Percentiles rank a stretch among this genome's conserved stretches.
phyloP scores from a whole-genome alignment of 2,329 filamentous ascomycete genomes.

The Ceratocystis smalleyi region DNA sequence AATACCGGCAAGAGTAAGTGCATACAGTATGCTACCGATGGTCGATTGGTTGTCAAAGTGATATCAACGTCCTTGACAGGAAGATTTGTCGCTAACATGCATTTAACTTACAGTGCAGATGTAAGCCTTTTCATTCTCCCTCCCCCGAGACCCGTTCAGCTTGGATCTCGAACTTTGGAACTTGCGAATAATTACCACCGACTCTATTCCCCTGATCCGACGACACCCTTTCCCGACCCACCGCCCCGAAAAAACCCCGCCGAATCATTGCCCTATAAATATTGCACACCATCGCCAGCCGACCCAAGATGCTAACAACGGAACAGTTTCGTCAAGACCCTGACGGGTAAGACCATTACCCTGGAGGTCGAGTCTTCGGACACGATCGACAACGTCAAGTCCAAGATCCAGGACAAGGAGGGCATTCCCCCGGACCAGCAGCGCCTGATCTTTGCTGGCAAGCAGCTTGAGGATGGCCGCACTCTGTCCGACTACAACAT shows the following conservation, averaged over 20 bases:
- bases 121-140: conserved; percentile 38
- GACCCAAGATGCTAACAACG: conserved; percentile 19
- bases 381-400: conserved; percentile 99
- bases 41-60: conserved; percentile 4
- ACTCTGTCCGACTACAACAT: conserved; percentile 98
- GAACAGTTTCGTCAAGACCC: conserved; percentile 96
- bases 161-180: background rate
- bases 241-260: conserved; percentile 16
- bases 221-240: background rate
- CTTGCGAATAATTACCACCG: background rate
- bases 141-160: background rate
- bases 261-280: conserved; percentile 6
- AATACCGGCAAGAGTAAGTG: conserved; percentile 45
- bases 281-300: conserved; percentile 6
- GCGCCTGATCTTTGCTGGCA: conserved; percentile 96
- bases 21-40: conserved; percentile 9
- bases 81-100: conserved; percentile 31
- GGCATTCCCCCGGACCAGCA: conserved; percentile 96
- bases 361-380: conserved; percentile 98
- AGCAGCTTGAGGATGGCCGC: conserved; percentile 97
- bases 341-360: conserved; percentile 99
- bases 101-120: conserved; percentile 58
- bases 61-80: background rate
- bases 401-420: conserved; percentile 99
- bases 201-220: conserved; percentile 17